These are phyloP conservation scores for Hypoxylon lienhwacheense DNA, from an alignment of 495 filamentous ascomycete genomes.

Conservation along the genomic window DNA sequence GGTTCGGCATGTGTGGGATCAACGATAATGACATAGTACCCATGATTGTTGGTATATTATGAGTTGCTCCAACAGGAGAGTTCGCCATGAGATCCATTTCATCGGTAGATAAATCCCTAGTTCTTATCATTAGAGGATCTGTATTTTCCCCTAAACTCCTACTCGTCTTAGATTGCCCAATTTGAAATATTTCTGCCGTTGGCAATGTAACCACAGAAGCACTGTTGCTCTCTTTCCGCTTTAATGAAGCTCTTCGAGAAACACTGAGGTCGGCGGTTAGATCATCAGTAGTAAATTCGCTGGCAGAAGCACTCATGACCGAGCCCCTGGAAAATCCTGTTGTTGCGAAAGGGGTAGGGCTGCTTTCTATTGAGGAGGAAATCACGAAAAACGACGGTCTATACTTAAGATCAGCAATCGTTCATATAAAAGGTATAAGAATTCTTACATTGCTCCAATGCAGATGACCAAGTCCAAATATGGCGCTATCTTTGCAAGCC, in stretches of 20 bases:
- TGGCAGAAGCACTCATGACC: constrained; percentile 21
- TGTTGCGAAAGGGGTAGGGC: constrained; percentile 31
- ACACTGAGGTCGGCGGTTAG: constrained; percentile 32
- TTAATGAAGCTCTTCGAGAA: constrained; percentile 34
- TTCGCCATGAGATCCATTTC: constrained; percentile 30
- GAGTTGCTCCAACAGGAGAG: constrained; percentile 20
- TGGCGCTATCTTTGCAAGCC: constrained; percentile 20
- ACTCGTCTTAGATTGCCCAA: constrained; percentile 8
- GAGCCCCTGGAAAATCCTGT: constrained; percentile 24
- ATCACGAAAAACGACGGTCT: constrained; percentile 34
- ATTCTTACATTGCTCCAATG: constrained; percentile 34
- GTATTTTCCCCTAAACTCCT: not conserved
- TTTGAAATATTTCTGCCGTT: constrained; percentile 31
- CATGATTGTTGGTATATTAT: constrained; percentile 3
- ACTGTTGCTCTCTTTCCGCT: constrained; percentile 30
- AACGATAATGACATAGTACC: not conserved
- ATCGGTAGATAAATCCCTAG: constrained; percentile 11
- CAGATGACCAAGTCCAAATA: constrained; percentile 34
- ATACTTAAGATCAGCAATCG: not conserved
- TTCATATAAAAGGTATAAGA: not conserved
- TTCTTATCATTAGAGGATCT: constrained; percentile 3
- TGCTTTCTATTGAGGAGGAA: constrained; percentile 35
- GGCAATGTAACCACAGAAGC: constrained; percentile 32
- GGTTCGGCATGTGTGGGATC: constrained; percentile 9
- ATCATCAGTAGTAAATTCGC: constrained; percentile 21